Percentiles rank a stretch among this genome's conserved stretches.
phyloP scores from a whole-genome alignment of 2,329 filamentous ascomycete genomes.

The Fusarium sp. region DNA sequence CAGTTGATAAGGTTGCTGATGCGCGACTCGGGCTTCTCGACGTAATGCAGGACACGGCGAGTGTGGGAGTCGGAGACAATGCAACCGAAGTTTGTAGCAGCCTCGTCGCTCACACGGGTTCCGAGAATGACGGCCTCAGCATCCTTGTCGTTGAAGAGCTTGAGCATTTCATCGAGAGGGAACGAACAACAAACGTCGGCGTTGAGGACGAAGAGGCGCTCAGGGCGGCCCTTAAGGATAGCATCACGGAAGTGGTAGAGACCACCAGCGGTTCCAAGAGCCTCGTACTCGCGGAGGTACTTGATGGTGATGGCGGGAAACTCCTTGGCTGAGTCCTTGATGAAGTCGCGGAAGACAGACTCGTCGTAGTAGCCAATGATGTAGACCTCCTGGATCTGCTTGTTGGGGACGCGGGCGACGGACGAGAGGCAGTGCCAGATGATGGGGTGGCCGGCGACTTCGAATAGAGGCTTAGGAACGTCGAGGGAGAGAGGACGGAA shows the following conservation, averaged over 20 bases:
- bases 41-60: constrained; percentile 96
- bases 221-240: constrained; percentile 94
- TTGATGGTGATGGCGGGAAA: constrained; percentile 90
- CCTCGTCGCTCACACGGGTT: constrained; percentile 90
- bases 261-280: constrained; percentile 93
- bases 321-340: constrained; percentile 88
- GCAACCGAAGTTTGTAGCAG: constrained; percentile 96
- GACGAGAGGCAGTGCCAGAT: constrained; percentile 97
- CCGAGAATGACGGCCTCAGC: constrained; percentile 97
- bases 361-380: constrained; percentile 99
- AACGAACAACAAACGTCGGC: constrained; percentile 99
- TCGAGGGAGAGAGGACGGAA: constrained; percentile 97
- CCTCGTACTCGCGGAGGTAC: constrained; percentile 98
- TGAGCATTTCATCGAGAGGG: constrained; percentile 95
- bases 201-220: constrained; percentile 97
- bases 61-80: constrained; percentile 96
- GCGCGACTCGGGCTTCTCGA: constrained; percentile 98
- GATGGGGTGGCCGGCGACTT: constrained; percentile 97
- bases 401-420: constrained; percentile 88
- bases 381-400: constrained; percentile 89
- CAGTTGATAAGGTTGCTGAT: constrained; percentile 99
- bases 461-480: constrained; percentile 98
- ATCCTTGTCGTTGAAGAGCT: constrained; percentile 93
- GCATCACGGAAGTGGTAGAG: constrained; percentile 99
- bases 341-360: constrained; percentile 96